phyloP scores from a whole-genome alignment of 495 filamentous ascomycete genomes.

The Aspergillus baeticus region DNA sequence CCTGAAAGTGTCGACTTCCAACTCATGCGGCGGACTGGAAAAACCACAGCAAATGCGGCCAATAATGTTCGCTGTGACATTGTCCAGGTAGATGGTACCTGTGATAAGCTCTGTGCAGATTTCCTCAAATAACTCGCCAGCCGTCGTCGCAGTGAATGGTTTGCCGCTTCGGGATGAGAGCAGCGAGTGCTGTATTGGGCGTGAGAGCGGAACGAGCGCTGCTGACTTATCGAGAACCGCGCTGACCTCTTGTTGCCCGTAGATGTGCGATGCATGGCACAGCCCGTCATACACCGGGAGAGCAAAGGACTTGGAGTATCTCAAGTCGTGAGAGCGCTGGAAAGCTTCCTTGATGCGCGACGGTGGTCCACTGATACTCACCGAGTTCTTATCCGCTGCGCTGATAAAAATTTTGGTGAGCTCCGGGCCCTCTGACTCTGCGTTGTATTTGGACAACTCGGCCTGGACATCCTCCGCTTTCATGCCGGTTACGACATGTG shows the following conservation, averaged over 20 bases:
- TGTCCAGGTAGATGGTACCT: slow-evolving; percentile 5
- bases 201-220: background rate
- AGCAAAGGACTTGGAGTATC: slow-evolving; percentile 28
- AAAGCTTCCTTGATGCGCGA: slow-evolving; percentile 34
- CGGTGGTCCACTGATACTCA: slow-evolving; percentile 48
- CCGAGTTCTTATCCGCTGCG: slow-evolving; percentile 30
- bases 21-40: background rate
- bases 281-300: slow-evolving; percentile 37
- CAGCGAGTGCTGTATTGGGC: slow-evolving; percentile 5
- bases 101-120: slow-evolving; percentile 4
- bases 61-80: background rate
- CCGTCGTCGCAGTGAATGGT: slow-evolving; percentile 1
- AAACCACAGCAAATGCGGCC: background rate
- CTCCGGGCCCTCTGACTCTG: background rate
- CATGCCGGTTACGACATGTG: slow-evolving; percentile 37
- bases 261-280: slow-evolving; percentile 44
- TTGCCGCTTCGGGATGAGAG: slow-evolving; percentile 7
- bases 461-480: slow-evolving; percentile 28
- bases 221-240: slow-evolving; percentile 7
- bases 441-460: slow-evolving; percentile 33
- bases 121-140: background rate
- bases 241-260: slow-evolving; percentile 25
- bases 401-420: slow-evolving; percentile 40
- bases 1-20: background rate
- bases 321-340: slow-evolving; percentile 27